A percentile compares a stretch with the other conserved stretches of the same genome.
Conservation (phyloP, 108 stramenopile genomes). For the Parmales sp. region DNA sequence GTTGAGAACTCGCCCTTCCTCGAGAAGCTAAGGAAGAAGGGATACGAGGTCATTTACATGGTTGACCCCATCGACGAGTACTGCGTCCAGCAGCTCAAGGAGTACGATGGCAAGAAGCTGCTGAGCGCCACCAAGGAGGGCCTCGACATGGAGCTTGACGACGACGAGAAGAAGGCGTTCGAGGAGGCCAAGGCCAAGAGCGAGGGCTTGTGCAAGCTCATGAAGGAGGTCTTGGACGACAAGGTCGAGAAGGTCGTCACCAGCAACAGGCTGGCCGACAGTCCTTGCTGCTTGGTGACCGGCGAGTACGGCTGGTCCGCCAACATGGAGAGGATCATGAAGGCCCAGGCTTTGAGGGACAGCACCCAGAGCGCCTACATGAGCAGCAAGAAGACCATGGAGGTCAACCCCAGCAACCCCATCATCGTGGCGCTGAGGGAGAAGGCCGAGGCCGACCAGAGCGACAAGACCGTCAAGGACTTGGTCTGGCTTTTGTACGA, state of each 20-base stretch:
- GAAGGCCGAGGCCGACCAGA: slow-evolving; percentile 96
- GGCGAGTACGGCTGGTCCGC: slow-evolving; percentile 99
- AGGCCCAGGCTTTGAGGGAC: slow-evolving; percentile 99
- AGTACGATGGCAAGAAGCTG: slow-evolving; percentile 99
- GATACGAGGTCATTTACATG: slow-evolving; percentile 99
- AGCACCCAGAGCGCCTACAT: slow-evolving; percentile 94
- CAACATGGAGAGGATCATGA: slow-evolving; percentile 99
- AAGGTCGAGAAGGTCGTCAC: slow-evolving; percentile 99
- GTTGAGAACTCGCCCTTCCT: slow-evolving; percentile 99
- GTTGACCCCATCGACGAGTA: slow-evolving; percentile 99
- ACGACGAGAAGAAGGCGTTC: slow-evolving; percentile 96
- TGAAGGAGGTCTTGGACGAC: slow-evolving; percentile 99
- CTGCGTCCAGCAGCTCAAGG: slow-evolving; percentile 99
- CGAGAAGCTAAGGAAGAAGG: slow-evolving; percentile 99
- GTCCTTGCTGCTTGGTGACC: slow-evolving; percentile 96
- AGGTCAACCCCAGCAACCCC: slow-evolving; percentile 98
- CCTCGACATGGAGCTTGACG: slow-evolving; percentile 77
- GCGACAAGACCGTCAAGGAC: slow-evolving; percentile 99
- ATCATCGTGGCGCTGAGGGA: slow-evolving; percentile 95
- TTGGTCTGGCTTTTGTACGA: slow-evolving; percentile 99
- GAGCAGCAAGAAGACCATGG: slow-evolving; percentile 99
- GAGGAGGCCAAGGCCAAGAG: slow-evolving; percentile 97
- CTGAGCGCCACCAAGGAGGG: slow-evolving; percentile 99
- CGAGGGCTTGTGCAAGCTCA: slow-evolving; percentile 97
- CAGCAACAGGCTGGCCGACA: slow-evolving; percentile 95